phyloP scores from a whole-genome alignment of 2,329 filamentous ascomycete genomes.

The Fusarium xylarioides region DNA sequence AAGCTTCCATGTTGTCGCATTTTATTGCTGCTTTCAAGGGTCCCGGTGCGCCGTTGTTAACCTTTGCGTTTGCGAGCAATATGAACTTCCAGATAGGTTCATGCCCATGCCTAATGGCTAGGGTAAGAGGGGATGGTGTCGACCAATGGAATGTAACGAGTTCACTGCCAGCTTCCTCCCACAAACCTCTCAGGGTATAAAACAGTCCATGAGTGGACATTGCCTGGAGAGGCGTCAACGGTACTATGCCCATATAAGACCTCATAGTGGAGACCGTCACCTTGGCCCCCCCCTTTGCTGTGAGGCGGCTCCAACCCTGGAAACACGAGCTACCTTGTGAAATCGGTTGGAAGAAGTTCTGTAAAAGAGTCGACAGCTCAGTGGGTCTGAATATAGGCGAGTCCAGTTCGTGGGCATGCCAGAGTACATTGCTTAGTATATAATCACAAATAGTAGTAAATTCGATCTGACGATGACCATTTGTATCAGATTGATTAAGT shows the following conservation, averaged over 20 bases:
- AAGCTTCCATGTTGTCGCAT: fast-evolving
- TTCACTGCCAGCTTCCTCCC: fast-evolving
- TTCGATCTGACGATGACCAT: fast-evolving
- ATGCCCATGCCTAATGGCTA: fast-evolving
- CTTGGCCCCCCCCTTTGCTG: too few relatives aligned
- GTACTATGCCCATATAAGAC: too few relatives aligned
- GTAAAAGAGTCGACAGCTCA: neutral
- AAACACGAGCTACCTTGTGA: fast-evolving
- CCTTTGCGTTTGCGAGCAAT: neutral
- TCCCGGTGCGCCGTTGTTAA: fast-evolving
- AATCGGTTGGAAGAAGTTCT: fast-evolving
- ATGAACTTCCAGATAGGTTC: neutral
- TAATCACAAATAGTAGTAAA: fast-evolving
- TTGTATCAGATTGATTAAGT: fast-evolving
- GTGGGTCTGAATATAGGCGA: fast-evolving
- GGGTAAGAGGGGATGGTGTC: fast-evolving
- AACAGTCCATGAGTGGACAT: neutral
- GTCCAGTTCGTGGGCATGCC: neutral
- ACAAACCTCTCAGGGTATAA: fast-evolving
- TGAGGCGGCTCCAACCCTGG: fast-evolving
- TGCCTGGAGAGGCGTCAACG: fast-evolving
- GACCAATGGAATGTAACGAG: fast-evolving
- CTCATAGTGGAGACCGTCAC: too few relatives aligned
- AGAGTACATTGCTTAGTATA: fast-evolving
- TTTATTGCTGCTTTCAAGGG: fast-evolving